Conservation (phyloP, 2,329 filamentous ascomycete genomes). For the Aphanoascus verrucosus region DNA sequence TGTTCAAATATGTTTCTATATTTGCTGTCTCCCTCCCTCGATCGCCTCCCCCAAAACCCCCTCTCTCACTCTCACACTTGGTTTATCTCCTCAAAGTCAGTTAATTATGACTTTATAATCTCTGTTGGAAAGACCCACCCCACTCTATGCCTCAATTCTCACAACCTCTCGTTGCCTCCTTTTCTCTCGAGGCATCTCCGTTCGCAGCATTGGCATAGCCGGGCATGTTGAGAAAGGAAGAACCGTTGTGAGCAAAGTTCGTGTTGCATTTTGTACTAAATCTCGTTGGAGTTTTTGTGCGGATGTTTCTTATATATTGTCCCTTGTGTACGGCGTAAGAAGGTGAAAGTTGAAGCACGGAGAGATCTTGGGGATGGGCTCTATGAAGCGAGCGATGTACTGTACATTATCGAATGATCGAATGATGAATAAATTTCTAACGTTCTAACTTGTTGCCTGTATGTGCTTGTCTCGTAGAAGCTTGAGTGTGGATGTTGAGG, state of each 20-base stretch:
- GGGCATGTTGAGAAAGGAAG: neutral
- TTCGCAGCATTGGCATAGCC: neutral
- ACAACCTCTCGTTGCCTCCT: neutral
- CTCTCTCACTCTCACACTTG: neutral
- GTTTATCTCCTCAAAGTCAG: neutral
- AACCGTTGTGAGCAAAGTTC: neutral
- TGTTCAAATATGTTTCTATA: constrained; percentile 8
- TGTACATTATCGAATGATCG: constrained; percentile 1
- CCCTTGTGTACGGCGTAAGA: neutral
- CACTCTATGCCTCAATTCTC: constrained; percentile 5
- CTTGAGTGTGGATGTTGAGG: no score
- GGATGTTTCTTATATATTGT: constrained; percentile 1
- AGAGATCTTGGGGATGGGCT: neutral
- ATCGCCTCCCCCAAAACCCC: neutral
- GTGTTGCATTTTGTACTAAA: neutral
- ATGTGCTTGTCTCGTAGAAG: neutral
- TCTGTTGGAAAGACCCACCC: constrained; percentile 9
- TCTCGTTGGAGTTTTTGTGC: constrained; percentile 1
- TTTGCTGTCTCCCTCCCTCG: neutral
- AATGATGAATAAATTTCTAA: neutral
- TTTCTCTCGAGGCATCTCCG: neutral
- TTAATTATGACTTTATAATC: neutral
- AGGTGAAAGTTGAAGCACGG: neutral
- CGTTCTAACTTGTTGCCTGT: neutral
- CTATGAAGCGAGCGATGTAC: constrained; percentile 1